Base-by-base conservation (phyloP, 1,139 yeast genomes). In the Hemisphaericaspora xylanilytica region DNA sequence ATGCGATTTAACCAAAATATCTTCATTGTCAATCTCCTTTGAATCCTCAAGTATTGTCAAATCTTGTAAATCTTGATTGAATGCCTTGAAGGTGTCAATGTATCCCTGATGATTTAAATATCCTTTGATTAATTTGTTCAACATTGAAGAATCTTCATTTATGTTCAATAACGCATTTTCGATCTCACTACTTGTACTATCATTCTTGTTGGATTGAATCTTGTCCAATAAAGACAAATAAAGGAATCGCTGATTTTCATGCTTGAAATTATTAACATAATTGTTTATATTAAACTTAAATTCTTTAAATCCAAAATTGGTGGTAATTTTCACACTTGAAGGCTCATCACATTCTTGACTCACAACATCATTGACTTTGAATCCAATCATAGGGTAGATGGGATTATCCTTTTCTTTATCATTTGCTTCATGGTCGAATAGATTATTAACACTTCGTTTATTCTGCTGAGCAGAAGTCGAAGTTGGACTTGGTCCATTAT, bases 81-180 rank as follows among this genome's bases (percentile, higher is more conserved):
- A 81, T 0, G 87, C 80, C 40, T 73, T 73, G 8, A 83, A 79
- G 0, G 89, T 79, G 34, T 82, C 82, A 39, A 77, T 67, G 52
- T 78, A 81, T 0, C 96, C 96, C 49, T 81, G 80, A 50, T 85
- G 85, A 27, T 78, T 72, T 40, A 89, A 74, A 57, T 87, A 88
- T 5, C 82, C 81, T 41, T 78, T 70, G 3, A 89, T 80, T 46
- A 87, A 65, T 16, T 71, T 61, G 51, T 82, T 80, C 36, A 81
- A 60, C 30, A 77, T 55, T 4, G 33, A 36, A 3, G 65, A 54
- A 38, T 64, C 63, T 30, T 61, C 63, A 35, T 56, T 53, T 13
- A 58, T 45, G 32, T 60, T 58, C 29, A 61, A 44, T 11, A 61
- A 41, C 2, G 59, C 43, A 24, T 47, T 46, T 29, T 63, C 64